These are phyloP conservation scores for Malassezia obtusa DNA, from an alignment of 1,284 basidiomycete genomes.

Conservation along the genomic window DNA sequence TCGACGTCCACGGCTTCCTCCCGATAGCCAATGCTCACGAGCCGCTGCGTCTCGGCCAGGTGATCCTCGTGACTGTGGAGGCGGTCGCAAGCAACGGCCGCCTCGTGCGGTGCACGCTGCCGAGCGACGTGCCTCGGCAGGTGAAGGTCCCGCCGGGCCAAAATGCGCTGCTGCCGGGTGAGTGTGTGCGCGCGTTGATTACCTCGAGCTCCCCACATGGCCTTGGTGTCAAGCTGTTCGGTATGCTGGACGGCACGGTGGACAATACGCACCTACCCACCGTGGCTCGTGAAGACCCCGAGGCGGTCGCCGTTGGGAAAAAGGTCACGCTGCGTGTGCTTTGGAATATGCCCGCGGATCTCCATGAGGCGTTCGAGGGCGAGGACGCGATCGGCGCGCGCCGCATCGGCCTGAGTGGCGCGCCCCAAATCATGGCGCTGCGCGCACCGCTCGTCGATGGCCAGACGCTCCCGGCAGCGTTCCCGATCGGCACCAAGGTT, in stretches of 20 bases:
- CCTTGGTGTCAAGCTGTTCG: conserved; percentile 78
- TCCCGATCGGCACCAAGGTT: conserved; percentile 34
- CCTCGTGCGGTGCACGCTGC: conserved; percentile 42
- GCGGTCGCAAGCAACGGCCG: conserved; percentile 45
- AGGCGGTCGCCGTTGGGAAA: conserved; percentile 26
- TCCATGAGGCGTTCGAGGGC: conserved; percentile 5
- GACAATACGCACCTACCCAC: conserved; percentile 68
- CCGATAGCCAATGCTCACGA: conserved; percentile 21
- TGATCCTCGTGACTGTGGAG: conserved; percentile 41
- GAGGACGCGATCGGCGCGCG: conserved; percentile 26
- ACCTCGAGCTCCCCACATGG: conserved; percentile 71
- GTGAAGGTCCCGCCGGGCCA: conserved; percentile 50
- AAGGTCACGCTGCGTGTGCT: conserved; percentile 72
- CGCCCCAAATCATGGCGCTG: conserved; percentile 32
- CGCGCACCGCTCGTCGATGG: conserved; percentile 20
- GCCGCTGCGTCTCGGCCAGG: conserved; percentile 46
- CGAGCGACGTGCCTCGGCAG: conserved; percentile 25
- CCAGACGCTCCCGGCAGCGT: conserved; percentile 25
- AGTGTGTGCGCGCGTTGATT: conserved; percentile 72
- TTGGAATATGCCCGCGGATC: conserved; percentile 52
- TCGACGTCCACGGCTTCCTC: conserved; percentile 43
- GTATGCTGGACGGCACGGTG: conserved; percentile 85
- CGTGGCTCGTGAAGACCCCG: neutral
- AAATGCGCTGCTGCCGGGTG: conserved; percentile 74
- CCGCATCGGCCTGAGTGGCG: conserved; percentile 37